These are phyloP conservation scores for Orobanche coerulescens DNA, from an alignment of 257 asterid genomes.

Conservation along the genomic window DNA sequence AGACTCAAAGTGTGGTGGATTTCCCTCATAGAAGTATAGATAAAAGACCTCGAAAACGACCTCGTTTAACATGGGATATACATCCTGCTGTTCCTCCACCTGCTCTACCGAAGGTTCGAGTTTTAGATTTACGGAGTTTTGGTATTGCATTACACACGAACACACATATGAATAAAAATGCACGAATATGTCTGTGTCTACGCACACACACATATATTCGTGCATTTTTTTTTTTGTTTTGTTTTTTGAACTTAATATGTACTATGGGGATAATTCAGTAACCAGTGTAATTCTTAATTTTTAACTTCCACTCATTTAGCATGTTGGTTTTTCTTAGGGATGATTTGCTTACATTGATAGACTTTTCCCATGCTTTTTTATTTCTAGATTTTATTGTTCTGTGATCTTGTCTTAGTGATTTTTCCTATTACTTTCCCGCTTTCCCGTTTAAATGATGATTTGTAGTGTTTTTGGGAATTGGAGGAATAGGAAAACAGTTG, in stretches of 20 bases:
- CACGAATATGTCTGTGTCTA: no score
- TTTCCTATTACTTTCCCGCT: neutral
- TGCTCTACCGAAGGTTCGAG: slow-evolving; percentile 45
- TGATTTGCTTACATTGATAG: slow-evolving; percentile 1
- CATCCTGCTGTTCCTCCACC: slow-evolving; percentile 41
- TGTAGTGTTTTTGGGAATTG: neutral
- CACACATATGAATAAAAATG: no score
- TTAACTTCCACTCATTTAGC: neutral
- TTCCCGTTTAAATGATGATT: neutral
- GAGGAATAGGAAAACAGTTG: neutral
- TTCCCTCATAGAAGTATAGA: slow-evolving; percentile 53
- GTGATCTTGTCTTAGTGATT: neutral
- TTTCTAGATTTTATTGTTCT: slow-evolving; percentile 12
- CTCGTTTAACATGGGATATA: slow-evolving; percentile 66
- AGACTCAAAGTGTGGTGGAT: slow-evolving; percentile 56
- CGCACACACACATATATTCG: neutral
- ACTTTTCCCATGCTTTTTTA: neutral
- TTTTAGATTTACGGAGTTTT: neutral
- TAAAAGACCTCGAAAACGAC: slow-evolving; percentile 66
- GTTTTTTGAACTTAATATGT: neutral
- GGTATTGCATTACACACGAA: neutral
- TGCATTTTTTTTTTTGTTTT: neutral
- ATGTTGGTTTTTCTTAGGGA: neutral
- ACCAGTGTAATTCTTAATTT: no score
- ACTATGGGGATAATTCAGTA: neutral